phyloP scores from a whole-genome alignment of 139 green algal genomes.

The Protoeuglena noctilucae region DNA sequence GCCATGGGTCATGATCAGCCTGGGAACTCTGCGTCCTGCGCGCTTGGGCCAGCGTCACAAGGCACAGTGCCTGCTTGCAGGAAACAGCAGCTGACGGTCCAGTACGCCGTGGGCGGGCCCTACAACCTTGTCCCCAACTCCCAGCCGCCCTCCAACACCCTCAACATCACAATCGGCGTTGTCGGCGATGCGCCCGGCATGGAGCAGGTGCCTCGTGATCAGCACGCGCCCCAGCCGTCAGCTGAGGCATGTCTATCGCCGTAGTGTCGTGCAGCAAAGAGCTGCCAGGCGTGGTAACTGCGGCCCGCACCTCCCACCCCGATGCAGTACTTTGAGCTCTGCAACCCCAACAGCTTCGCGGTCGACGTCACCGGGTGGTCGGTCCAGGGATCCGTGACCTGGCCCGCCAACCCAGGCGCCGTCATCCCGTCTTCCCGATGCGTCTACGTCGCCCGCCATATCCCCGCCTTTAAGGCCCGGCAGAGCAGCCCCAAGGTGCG shows the following conservation, averaged over 20 bases:
- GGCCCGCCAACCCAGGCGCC: no score
- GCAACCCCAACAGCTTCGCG: slow-evolving; percentile 30
- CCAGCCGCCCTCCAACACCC: neutral
- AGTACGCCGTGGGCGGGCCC: slow-evolving; percentile 23
- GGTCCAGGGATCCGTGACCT: slow-evolving; percentile 20
- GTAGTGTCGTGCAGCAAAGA: no score
- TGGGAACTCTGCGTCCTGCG: no score
- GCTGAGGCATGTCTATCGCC: no score
- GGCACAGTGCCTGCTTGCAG: no score
- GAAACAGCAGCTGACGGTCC: slow-evolving; percentile 32
- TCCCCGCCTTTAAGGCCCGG: no score
- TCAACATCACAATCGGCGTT: neutral
- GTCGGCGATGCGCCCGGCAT: no score
- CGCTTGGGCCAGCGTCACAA: no score
- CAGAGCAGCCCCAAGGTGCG: no score
- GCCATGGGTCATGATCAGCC: no score
- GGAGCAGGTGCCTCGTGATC: slow-evolving; percentile 2
- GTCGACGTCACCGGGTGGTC: slow-evolving; percentile 50
- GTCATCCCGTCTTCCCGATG: neutral
- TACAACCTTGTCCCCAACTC: slow-evolving; percentile 27
- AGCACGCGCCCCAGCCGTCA: no score
- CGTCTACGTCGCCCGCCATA: neutral
- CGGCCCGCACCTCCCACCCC: slow-evolving; percentile 6
- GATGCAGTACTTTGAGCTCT: slow-evolving; percentile 28
- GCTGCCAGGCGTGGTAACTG: no score